A percentile compares a stretch with the other conserved stretches of the same genome.
Evolutionary conservation across 2,329 filamentous ascomycete genomes (phyloP).

Genomic region (Thermothelomyces thermophilus): DNA sequence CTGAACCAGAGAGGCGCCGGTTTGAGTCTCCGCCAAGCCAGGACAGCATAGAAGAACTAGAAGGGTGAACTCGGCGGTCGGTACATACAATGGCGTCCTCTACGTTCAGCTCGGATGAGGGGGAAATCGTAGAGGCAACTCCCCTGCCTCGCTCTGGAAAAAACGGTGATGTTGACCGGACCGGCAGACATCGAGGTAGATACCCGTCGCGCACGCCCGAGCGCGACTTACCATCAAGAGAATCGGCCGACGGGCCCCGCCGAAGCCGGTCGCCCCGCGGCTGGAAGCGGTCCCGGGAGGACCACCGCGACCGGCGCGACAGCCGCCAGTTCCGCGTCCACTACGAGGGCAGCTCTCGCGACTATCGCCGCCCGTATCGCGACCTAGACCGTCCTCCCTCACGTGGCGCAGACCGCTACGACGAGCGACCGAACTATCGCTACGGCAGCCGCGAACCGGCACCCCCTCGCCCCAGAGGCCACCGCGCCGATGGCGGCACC

Average conservation of each 20-base stretch:
- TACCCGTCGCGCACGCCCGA: conserved; percentile 53
- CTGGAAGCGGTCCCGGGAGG: conserved; percentile 60
- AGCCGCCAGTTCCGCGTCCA: conserved; percentile 54
- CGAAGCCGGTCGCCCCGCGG: conserved; percentile 53
- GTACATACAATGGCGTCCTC: conserved; percentile 29
- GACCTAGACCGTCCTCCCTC: conserved; percentile 49
- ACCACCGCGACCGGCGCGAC: conserved; percentile 48
- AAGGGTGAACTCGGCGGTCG: conserved; percentile 13
- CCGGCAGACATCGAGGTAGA: conserved; percentile 69
- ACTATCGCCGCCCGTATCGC: conserved; percentile 42
- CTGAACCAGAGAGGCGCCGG: not conserved
- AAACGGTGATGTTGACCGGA: conserved; percentile 80
- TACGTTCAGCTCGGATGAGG: conserved; percentile 67
- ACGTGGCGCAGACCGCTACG: conserved; percentile 36
- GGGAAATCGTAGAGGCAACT: conserved; percentile 90
- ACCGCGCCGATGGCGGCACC: conserved; percentile 36
- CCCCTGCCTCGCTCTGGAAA: conserved; percentile 68
- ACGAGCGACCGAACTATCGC: conserved; percentile 48
- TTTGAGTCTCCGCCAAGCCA: not conserved
- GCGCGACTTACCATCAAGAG: conserved; percentile 36
- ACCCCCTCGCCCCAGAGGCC: not conserved
- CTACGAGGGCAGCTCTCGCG: conserved; percentile 51
- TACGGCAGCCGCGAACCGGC: conserved; percentile 37
- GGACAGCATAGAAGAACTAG: not conserved
- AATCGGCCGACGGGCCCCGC: conserved; percentile 13